Conservation (phyloP, 345 rosid species). For the Physaria fendleri region DNA sequence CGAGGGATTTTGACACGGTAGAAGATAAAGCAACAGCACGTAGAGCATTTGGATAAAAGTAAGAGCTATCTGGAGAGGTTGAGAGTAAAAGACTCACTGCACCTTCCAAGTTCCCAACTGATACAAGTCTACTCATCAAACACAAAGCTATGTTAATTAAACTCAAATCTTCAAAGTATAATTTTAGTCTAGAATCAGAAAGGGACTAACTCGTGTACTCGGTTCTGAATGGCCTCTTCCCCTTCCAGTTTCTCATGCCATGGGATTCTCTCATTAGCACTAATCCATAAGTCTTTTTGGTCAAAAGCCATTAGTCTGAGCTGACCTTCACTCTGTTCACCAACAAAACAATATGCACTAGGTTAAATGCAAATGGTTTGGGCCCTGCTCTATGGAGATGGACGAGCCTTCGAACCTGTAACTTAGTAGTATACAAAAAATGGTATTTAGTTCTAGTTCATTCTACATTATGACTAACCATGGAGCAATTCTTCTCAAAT, state of each 20-base stretch:
- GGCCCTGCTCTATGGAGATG: no score
- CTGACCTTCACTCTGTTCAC: conserved; percentile 50
- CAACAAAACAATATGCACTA: conserved; percentile 15
- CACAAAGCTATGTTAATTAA: background rate
- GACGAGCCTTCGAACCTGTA: no score
- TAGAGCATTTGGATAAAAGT: conserved; percentile 73
- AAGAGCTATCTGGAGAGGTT: conserved; percentile 76
- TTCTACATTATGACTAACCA: conserved; percentile 35
- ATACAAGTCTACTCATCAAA: conserved; percentile 54
- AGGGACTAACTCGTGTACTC: conserved; percentile 73
- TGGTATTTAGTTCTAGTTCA: background rate
- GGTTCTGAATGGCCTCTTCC: conserved; percentile 79
- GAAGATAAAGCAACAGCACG: conserved; percentile 93
- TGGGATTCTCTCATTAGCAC: conserved; percentile 66
- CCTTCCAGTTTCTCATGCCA: conserved; percentile 92
- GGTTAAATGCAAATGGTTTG: no score
- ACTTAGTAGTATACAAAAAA: no score
- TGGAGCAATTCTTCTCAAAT: conserved; percentile 29
- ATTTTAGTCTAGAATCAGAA: background rate
- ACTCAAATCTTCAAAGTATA: background rate
- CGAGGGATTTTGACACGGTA: conserved; percentile 79
- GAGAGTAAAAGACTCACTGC: conserved; percentile 91
- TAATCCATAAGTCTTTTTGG: conserved; percentile 72
- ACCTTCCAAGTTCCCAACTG: conserved; percentile 80
- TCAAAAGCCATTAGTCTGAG: conserved; percentile 65